A percentile compares a stretch with the other conserved stretches of the same genome.
phyloP scores from a whole-genome alignment of 192 early-diverging fungal genomes.

The Dissophora ornata region DNA sequence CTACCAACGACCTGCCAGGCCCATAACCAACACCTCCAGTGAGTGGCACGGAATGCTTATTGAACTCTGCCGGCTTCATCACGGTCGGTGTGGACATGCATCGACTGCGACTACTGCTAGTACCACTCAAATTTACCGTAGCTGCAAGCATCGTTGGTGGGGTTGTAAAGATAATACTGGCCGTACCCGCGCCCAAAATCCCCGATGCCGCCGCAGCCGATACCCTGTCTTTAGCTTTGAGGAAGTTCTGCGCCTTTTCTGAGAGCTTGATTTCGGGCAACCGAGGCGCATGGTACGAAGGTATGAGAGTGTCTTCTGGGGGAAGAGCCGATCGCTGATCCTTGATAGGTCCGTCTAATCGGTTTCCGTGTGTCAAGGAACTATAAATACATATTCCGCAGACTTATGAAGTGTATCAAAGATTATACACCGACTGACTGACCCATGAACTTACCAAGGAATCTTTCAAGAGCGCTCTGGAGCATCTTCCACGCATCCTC shows the following conservation, averaged over 20 bases:
- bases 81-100: too few species aligned
- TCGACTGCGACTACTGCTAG: too few species aligned
- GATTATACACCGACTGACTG: too few species aligned
- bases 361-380: too few species aligned
- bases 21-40: neutral
- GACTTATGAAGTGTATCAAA: too few species aligned
- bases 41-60: neutral
- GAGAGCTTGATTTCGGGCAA: conserved; percentile 28
- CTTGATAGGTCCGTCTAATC: conserved; percentile 36
- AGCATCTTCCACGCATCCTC: conserved; percentile 33
- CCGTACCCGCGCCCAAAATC: neutral
- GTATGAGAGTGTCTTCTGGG: conserved; percentile 45
- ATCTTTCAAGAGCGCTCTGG: conserved; percentile 12
- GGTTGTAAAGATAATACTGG: neutral
- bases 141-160: neutral
- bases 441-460: conserved; percentile 49
- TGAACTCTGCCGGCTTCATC: neutral
- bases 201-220: neutral
- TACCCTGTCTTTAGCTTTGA: conserved; percentile 17
- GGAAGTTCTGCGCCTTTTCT: conserved; percentile 26
- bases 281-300: conserved; percentile 42
- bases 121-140: too few species aligned
- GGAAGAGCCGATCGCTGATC: conserved; percentile 38
- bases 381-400: too few species aligned
- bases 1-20: conserved; percentile 1